Base-by-base conservation (phyloP, 2,329 filamentous ascomycete species). In the Aspergillus sp. region DNA sequence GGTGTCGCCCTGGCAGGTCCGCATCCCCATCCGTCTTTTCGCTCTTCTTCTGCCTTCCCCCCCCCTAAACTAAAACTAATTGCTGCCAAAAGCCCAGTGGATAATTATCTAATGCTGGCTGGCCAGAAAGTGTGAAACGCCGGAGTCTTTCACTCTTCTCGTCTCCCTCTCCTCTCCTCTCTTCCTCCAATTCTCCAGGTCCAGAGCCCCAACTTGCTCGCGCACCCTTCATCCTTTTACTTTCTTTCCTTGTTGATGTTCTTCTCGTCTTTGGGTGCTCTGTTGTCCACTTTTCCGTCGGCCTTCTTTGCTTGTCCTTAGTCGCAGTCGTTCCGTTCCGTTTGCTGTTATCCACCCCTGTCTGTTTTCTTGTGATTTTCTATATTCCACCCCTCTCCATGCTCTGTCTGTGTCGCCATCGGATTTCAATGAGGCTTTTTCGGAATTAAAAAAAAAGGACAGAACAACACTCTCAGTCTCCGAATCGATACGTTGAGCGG, bases 61-160 rank as follows among this genome's bases (percentile, higher is more conserved):
- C 50, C 57, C 36, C 15, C 51, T 19, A 55, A 59, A 61, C 54
- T 61, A 59, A 62, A 44, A 21, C 21, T 25, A 39, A 32, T 30
- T 44, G 36, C 55, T 59, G 52, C 51, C 52, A 60, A 54, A 38
- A 52, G 32, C 11, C 32, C 32, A 36, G 32, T 5, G 32, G 32
- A 58, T 54, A 67, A 65, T 67, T 65, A 67, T 65, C 62, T 67
- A 66, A 66, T 65, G 65, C 61, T 63, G 64, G 65, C 61, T 63
- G 64, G 59, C 54, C 50, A 62, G 61, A 54, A 59, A 63, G 60
- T 64, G 64, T 66, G 66, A 68, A 68, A 68, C 66, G 55, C 66
- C 63, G 65, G 64, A 63, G 65, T 63, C 62, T 60, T 62, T 57
- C 60, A 59, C 59, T 64, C 51, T 62, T 60, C 44, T 44, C 56